Evolutionary conservation across 148 eudicot species (phyloP), one percentile per base, ranked within the genome.

Genomic region (Rheum nobile): DNA sequence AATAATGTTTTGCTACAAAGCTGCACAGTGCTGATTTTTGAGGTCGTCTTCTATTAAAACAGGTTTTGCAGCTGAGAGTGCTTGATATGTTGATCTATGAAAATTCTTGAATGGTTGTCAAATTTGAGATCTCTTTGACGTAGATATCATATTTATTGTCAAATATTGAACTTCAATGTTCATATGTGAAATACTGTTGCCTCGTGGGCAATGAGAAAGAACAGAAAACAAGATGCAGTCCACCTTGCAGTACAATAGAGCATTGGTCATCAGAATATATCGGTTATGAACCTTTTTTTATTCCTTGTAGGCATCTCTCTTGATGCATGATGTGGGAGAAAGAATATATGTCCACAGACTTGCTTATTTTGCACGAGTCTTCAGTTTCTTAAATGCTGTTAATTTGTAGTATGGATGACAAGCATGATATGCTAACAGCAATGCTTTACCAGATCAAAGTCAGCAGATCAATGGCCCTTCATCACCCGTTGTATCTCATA

Each of bases 391-490:
- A 32, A 6, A 6, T 32, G 38, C 39, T 34, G 2, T 32, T 38
- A 74, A 24, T 24, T 21, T 21, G 70, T 37, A 13, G 14, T 52
- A 38, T 26, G 50, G 19, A 73, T 28, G 7, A 38, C 24, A 22
- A 31, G 54, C 12, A 48, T 34, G 39, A 43, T 16, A 7, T 74
- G 29, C 37, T 77, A 54, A 32, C 24, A 71, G 17, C 8, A 46
- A 71, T 75, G 57, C 55, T 71, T 50, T 79, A 35, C 75, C 84
- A 96, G 99, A 96, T 82, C 97, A 88, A 77, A 92, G 96, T 88
- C 88, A 86, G 79, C 79, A 84, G 21, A 78, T 71, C 0, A 73
- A 77, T 17, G 85, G 83, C 68, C 85, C 93, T 26, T 83, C 85
- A 57, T 92, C 97, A 59, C 90, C 97, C 4, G 77, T 82, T 71